Conservation (phyloP, 768 basidiomycete species). For the Lactifluus subvellereus region DNA sequence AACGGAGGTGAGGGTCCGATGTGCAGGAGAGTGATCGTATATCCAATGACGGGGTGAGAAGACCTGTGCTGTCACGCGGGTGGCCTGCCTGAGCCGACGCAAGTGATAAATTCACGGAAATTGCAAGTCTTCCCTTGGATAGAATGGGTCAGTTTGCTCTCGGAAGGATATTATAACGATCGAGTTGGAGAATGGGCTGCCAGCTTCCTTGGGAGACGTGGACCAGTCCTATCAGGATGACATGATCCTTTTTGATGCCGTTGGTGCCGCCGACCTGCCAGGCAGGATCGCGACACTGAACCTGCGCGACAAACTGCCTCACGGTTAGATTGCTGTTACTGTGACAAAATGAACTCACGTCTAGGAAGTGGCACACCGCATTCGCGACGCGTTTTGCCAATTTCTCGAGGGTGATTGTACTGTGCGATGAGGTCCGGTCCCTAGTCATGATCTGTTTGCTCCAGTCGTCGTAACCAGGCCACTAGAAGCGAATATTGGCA, state of each 20-base stretch:
- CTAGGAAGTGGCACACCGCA: slow-evolving; percentile 7
- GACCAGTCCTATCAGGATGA: too few relatives aligned
- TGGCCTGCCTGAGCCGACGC: too few relatives aligned
- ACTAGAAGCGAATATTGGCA: neutral
- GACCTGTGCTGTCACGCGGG: too few relatives aligned
- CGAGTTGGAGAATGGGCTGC: too few relatives aligned
- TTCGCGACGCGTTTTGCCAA: slow-evolving; percentile 3
- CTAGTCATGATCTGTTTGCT: slow-evolving; percentile 8
- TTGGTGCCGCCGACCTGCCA: slow-evolving; percentile 4
- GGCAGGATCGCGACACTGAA: neutral
- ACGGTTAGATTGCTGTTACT: neutral
- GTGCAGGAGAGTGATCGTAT: too few relatives aligned
- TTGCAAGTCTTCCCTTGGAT: too few relatives aligned
- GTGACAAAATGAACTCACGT: neutral
- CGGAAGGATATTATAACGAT: too few relatives aligned
- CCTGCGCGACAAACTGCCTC: neutral
- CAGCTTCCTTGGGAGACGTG: too few relatives aligned
- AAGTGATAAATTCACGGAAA: too few relatives aligned
- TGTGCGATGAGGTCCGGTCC: neutral
- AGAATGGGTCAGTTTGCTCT: too few relatives aligned
- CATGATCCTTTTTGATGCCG: slow-evolving; percentile 11
- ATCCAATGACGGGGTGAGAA: too few relatives aligned
- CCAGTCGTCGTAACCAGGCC: slow-evolving; percentile 11
- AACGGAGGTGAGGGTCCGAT: too few relatives aligned
- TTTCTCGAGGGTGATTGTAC: neutral